Conservation (phyloP, 495 filamentous ascomycete species). For the Penicillium malachiteum region DNA sequence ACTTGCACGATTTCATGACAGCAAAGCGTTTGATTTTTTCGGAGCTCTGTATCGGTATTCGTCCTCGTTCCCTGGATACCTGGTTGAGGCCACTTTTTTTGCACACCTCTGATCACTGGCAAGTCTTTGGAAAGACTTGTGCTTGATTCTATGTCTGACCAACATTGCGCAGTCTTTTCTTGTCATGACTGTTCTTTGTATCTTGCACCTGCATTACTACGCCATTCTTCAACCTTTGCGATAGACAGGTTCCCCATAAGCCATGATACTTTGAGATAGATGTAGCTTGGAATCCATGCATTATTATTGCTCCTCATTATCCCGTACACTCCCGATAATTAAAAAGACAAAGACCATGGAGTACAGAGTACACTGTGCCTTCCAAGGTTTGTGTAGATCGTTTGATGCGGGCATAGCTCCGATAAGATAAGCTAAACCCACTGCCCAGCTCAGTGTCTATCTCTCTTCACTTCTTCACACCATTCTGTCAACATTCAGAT, state of each 20-base stretch:
- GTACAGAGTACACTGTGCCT: too few species aligned
- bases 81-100: not conserved
- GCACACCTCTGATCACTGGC: not conserved
- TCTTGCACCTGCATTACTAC: not conserved
- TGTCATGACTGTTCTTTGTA: not conserved
- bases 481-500: not conserved
- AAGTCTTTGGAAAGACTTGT: not conserved
- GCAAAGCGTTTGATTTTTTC: slow-evolving; percentile 34
- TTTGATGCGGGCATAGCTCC: not conserved
- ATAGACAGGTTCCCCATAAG: not conserved
- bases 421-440: not conserved
- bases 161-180: too few species aligned
- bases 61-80: not conserved
- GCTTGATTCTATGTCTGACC: not conserved
- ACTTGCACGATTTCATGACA: slow-evolving; percentile 37
- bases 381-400: too few species aligned
- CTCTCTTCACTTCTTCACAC: not conserved
- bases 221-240: not conserved
- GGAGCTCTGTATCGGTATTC: slow-evolving; percentile 18
- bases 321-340: too few species aligned
- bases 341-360: too few species aligned
- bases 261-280: not conserved
- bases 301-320: too few species aligned
- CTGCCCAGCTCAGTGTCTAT: not conserved
- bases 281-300: too few species aligned